Evolutionary conservation across 2,329 filamentous ascomycete genomes (phyloP), one percentile per base, ranked within the genome.

Genomic region (Botryosphaeria agaves): DNA sequence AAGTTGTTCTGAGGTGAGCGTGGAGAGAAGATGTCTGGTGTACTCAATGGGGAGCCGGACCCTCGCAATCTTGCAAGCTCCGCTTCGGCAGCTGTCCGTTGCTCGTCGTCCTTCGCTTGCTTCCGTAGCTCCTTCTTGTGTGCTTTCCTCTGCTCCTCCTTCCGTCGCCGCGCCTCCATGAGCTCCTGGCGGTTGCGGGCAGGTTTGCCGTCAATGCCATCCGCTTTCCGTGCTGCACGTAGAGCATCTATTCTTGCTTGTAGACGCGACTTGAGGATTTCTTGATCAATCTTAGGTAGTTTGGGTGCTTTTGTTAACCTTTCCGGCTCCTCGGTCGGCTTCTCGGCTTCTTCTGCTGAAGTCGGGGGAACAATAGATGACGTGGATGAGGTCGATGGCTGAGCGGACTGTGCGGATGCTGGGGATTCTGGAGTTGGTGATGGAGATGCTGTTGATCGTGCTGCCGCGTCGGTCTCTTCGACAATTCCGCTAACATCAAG

Each of bases 151-250:
- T 84, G 73, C 35, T 82, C 77, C 50, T 92, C 80, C 58, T 93
- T 94, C 48, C 75, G 73, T 38, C 89, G 72, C 25, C 89, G 72
- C 26, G 81, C 71, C 54, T 95, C 89, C 43, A 98, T 83, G 8
- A 98, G 68, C 49, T 95, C 85, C 55, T 92, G 79, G 36, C 89
- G 72, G 36, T 82, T 92, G 38, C 79, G 74, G 34, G 87, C 81
- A 11, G 79, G 76, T 45, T 78, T 76, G 36, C 83, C 83, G 42
- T 91, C 75, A 1, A 75, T 66, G 5, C 79, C 82, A 42, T 91
- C 83, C 5, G 87, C 85, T 52, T 93, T 93, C 35, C 89, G 76
- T 16, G 75, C 74, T 7, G 81, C 79, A 35, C 87, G 79, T 29
- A 95, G 71, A 27, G 76, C 76, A 42, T 89, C 81, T 32, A 98